Percentiles rank a stretch among this genome's conserved stretches.
phyloP scores from a whole-genome alignment of 768 basidiomycete species.

The Phylloporus rhodoxanthus region DNA sequence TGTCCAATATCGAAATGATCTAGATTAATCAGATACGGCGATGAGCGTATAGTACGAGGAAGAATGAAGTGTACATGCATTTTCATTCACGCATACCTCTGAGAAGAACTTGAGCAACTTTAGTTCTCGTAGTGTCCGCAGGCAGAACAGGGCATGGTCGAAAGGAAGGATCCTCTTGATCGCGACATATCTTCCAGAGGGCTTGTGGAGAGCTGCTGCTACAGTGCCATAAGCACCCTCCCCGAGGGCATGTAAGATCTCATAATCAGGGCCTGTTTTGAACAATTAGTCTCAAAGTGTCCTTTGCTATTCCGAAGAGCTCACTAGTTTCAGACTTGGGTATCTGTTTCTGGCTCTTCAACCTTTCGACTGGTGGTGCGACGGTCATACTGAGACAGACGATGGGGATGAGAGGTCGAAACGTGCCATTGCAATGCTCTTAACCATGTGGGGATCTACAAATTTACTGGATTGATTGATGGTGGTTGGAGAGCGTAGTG shows the following conservation, averaged over 20 bases:
- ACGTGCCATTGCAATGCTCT: neutral
- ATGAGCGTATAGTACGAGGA: neutral
- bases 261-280: conserved; percentile 60
- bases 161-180: conserved; percentile 96
- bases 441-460: neutral
- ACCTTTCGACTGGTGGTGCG: conserved; percentile 7
- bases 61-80: conserved; percentile 38
- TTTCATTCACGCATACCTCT: conserved; percentile 74
- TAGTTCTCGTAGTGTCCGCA: conserved; percentile 85
- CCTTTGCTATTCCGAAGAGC: conserved; percentile 1
- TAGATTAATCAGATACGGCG: conserved; percentile 25
- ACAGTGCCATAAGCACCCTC: conserved; percentile 91
- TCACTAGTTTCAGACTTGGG: conserved; percentile 71
- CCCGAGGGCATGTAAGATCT: conserved; percentile 67
- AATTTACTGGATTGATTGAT: conserved; percentile 8
- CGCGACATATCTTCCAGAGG: conserved; percentile 78
- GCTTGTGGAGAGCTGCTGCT: conserved; percentile 79
- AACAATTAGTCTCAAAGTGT: conserved; percentile 4
- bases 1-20: conserved; percentile 92
- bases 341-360: conserved; percentile 55
- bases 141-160: conserved; percentile 87
- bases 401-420: neutral
- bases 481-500: conserved; percentile 1
- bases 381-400: conserved; percentile 4
- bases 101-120: conserved; percentile 86